Evolutionary conservation across 768 basidiomycete genomes (phyloP), one percentile per base, ranked within the genome.

Genomic region (Suillus decipiens): DNA sequence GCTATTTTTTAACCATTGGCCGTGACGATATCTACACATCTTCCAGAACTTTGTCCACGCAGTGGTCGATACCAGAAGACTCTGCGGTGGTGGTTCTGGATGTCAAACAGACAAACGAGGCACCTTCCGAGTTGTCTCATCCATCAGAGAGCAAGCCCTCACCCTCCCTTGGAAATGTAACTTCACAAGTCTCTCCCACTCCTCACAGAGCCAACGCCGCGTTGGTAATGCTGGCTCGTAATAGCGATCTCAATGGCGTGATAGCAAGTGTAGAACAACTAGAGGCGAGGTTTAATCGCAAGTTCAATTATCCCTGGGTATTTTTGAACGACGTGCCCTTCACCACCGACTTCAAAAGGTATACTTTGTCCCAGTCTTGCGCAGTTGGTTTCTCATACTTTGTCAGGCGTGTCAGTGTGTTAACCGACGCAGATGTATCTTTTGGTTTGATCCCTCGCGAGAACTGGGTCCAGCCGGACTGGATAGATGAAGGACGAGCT

Each of bases 391-490:
- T 66, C 47, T 74, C 70, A 56, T 63, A 76, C n/a, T 56, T 61
- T 51, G 67, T 64, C 45, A 75, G 80, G 37, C 74, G 73, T 15
- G 68, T 78, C 15, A 60, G 68, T 41, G 74, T 77, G 10, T 58
- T 84, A 55, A 84, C 82, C 1, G 67, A 73, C 11, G 75, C 80
- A 2, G 76, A 79, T 4, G 77, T 85, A 37, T 70, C 76, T 17
- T 89, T 87, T 66, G 88, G 86, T 9, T 70, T 80, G 2, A 84
- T 93, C 31, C 84, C 87, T 19, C 73, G 72, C 28, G 81, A 85
- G 3, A 81, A 89, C 59, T 92, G 90, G 90, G 76, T 78, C 64
- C 90, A 92, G 71, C 90, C 90, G 0, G 80, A 81, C 39, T 89
- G 83, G 85, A 85, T 93, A 53, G 89, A 93, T 66, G 89, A 92